Evolutionary conservation across 1,284 basidiomycete genomes (phyloP), one percentile per base, ranked within the genome.

Genomic region (Malassezia sp.): DNA sequence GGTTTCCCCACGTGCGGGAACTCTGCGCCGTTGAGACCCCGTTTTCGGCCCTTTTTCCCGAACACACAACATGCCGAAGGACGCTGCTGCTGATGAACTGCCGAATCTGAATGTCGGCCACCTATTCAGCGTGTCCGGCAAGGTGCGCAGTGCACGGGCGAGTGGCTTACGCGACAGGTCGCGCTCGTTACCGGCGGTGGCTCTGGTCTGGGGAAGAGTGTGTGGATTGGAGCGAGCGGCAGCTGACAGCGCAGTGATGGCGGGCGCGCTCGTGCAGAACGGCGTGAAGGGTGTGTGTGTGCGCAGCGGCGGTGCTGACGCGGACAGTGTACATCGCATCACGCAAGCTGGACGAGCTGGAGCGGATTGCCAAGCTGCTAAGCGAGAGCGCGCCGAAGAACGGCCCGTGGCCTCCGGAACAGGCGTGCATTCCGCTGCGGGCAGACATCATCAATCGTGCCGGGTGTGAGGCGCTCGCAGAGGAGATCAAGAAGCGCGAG

Each of bases 311-410:
- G 33, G 23, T 29, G 4, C 27, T 39, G 12, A 31, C 22, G 18
- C 31, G 11, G 11, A 21, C 26, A 47, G 82, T 85, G 22, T 85
- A 88, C 72, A 87, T 90, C 59, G 86, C 87, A 8, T 82, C 82
- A 3, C 75, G 85, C 38, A 87, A 87, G 52, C 38, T 67, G 12
- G 34, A 53, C 11, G 64, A 83, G 56, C 75, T 90, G 45, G 78
- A 84, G 71, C 78, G 82, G 74, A 67, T 67, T 5, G 59, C 65
- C 5, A 31, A 38, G 22, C 42, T 54, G 36, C 48, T 65, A 10
- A 45, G 44, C 38, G 52, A 50, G 43, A 40, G 59, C 15, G 57
- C 60, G 1, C 63, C 63, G 2, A 42, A 34, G 46, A 56, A 55
- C 37, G 49, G 31, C 18, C 22, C 45, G 7, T 47, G 21, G 5